Evolutionary conservation across 169 alveolate species (phyloP), one percentile per base, ranked within the genome.

Genomic region (Neospora caninum): DNA sequence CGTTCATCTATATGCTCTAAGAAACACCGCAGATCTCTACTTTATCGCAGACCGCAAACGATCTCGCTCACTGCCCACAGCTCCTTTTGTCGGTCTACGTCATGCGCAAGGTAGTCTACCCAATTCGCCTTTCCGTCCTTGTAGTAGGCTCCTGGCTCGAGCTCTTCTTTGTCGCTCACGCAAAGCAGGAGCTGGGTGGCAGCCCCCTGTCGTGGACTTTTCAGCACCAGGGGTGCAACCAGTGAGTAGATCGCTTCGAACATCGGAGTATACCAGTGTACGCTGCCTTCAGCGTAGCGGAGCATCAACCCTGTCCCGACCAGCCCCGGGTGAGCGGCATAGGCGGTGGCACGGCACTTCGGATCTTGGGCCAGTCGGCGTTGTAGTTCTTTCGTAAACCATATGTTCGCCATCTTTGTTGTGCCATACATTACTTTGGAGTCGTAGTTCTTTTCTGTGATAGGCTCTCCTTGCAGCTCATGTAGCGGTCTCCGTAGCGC

Each of bases 101-200:
- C 84, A 16, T 34, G 43, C 31, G 84, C 84, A 31, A 73, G 39
- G 84, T 31, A 36, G 84, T 73, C 84, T 31, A 73, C 84, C 84
- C 84, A 73, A n/a, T 36, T 73, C 45, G 39, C 25, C 7, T 1
- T 36, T 31, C 84, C 84, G n/a, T 73, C 84, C 42, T 73, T 73
- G 43, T 73, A 73, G 84, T 34, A 73, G 38, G 84, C 84, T 1
- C 84, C 84, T 13, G 84, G 84, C 84, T 73, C 42, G 27, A 73
- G 84, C 84, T 73, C 45, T 36, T 73, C 45, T 36, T 73, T 31
- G 84, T 73, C 84, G 20, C 45, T 73, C 25, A 73, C 84, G 42
- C 84, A 73, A 16, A 73, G 43, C 84, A 73, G 20, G 25, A 73
- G 84, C 84, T 73, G 84, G 49, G 84, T 73, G 49, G 84, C 84